phyloP scores from a whole-genome alignment of 768 basidiomycete species.

The Russula lepida region DNA sequence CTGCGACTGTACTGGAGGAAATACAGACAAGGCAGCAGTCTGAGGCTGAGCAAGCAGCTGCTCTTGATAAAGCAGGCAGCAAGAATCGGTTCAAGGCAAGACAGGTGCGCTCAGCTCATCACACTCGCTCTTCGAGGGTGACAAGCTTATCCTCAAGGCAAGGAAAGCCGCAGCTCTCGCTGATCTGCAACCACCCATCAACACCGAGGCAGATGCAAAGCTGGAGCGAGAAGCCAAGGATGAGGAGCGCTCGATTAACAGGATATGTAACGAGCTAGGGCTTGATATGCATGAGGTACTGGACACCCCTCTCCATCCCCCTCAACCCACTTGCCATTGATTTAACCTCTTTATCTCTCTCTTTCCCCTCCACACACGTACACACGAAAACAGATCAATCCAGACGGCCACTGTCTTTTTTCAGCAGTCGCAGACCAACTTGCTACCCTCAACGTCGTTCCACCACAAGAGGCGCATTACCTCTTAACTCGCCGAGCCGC shows the following conservation, averaged over 20 bases:
- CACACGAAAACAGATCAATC: conserved; percentile 58
- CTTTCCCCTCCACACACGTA: not conserved
- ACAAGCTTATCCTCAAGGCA: conserved; percentile 38
- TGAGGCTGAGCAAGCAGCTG: not conserved
- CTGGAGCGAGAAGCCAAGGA: conserved; percentile 57
- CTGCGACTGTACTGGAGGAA: conserved; percentile 41
- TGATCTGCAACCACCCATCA: conserved; percentile 41
- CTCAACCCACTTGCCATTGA: not conserved
- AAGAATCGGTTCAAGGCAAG: conserved; percentile 63
- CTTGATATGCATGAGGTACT: conserved; percentile 58
- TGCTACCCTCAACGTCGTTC: conserved; percentile 56
- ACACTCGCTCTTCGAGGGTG: not conserved
- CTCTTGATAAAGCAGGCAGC: conserved; percentile 39
- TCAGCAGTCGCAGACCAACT: conserved; percentile 93
- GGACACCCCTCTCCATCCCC: conserved; percentile 19
- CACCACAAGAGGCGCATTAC: conserved; percentile 51
- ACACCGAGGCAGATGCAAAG: conserved; percentile 52
- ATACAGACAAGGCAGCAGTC: conserved; percentile 24
- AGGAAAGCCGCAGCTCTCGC: conserved; percentile 61
- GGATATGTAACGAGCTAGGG: conserved; percentile 55
- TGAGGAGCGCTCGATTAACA: conserved; percentile 56
- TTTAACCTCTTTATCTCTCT: not conserved
- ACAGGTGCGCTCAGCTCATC: conserved; percentile 39
- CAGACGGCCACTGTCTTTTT: conserved; percentile 95
- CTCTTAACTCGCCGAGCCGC: conserved; percentile 56